Conservation (phyloP, 2,329 filamentous ascomycete species). For the Ceratocystis ficicola region DNA sequence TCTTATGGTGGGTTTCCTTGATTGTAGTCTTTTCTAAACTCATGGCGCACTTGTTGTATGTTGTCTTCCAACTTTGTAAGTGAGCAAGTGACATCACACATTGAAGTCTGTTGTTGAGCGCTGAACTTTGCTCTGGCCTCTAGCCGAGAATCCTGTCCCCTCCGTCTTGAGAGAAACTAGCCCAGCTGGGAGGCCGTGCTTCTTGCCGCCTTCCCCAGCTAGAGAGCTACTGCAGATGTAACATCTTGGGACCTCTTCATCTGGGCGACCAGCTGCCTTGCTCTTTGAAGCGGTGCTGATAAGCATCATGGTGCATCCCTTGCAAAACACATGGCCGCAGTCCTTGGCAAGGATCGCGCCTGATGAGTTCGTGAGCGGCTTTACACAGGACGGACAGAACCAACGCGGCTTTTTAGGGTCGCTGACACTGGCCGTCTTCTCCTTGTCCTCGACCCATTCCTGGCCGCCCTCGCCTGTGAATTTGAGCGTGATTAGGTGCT, state of each 20-base stretch:
- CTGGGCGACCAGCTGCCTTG: slow-evolving; percentile 30
- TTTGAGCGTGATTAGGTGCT: slow-evolving; percentile 59
- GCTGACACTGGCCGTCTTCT: slow-evolving; percentile 20
- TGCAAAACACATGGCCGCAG: slow-evolving; percentile 86
- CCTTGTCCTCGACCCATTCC: slow-evolving; percentile 14
- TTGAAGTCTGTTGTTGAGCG: slow-evolving; percentile 72
- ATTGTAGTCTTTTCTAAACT: too few species aligned
- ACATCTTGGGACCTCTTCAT: slow-evolving; percentile 46
- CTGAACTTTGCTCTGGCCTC: slow-evolving; percentile 71
- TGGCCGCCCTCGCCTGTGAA: slow-evolving; percentile 58
- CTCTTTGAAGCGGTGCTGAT: slow-evolving; percentile 43
- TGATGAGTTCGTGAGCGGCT: slow-evolving; percentile 66
- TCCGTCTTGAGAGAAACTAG: slow-evolving; percentile 71
- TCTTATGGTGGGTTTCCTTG: too few species aligned
- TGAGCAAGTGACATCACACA: slow-evolving; percentile 39
- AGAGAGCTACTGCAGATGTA: slow-evolving; percentile 72
- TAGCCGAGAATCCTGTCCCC: slow-evolving; percentile 83
- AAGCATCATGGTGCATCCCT: slow-evolving; percentile 43
- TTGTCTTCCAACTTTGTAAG: too few species aligned
- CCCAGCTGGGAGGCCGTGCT: slow-evolving; percentile 45
- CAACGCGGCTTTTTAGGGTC: slow-evolving; percentile 30
- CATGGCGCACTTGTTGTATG: too few species aligned
- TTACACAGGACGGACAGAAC: slow-evolving; percentile 76
- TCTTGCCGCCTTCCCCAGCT: slow-evolving; percentile 38
- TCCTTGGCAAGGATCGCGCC: slow-evolving; percentile 73